Percentiles rank a stretch among this genome's conserved stretches.
phyloP scores from a whole-genome alignment of 2,329 filamentous ascomycete genomes.

The Fusarium sp. region DNA sequence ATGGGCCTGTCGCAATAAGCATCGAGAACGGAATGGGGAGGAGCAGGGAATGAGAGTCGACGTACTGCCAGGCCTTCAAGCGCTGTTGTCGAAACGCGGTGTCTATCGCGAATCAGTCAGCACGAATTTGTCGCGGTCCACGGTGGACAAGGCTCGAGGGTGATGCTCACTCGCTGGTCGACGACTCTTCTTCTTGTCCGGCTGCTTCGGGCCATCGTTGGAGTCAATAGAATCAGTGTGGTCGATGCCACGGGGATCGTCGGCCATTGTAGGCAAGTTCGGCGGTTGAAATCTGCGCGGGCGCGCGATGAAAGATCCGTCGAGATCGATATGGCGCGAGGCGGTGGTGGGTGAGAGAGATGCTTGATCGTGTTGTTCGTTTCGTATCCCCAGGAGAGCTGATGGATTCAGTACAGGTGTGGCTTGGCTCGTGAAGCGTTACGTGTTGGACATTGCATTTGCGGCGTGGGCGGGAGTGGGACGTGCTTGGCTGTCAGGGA shows the following conservation, averaged over 20 bases:
- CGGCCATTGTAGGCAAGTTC: conserved; percentile 54
- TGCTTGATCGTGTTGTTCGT: conserved; percentile 3
- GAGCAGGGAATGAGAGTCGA: conserved; percentile 12
- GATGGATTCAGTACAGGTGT: conserved; percentile 20
- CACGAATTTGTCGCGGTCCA: conserved; percentile 7
- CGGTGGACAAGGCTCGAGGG: conserved; percentile 13
- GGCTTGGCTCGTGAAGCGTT: conserved; percentile 38
- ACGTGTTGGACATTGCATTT: conserved; percentile 29
- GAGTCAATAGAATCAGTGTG: conserved; percentile 63
- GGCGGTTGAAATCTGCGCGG: conserved; percentile 21
- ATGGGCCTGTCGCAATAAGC: conserved; percentile 74
- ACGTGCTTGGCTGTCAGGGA: neutral
- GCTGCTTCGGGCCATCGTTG: conserved; percentile 59
- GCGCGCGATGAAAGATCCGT: conserved; percentile 28
- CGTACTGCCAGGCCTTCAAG: conserved; percentile 98
- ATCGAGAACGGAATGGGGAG: conserved; percentile 15
- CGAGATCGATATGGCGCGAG: neutral
- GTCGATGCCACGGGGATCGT: conserved; percentile 55
- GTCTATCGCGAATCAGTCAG: conserved; percentile 62
- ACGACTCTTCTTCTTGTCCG: conserved; percentile 87
- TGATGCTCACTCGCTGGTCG: conserved; percentile 79
- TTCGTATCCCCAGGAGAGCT: conserved; percentile 23
- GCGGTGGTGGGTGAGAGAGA: conserved; percentile 17
- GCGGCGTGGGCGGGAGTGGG: neutral
- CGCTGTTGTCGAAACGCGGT: conserved; percentile 97